A percentile compares a stretch with the other conserved stretches of the same genome.
Conservation (phyloP, 331 rosid species). For the Quercus phellos region DNA sequence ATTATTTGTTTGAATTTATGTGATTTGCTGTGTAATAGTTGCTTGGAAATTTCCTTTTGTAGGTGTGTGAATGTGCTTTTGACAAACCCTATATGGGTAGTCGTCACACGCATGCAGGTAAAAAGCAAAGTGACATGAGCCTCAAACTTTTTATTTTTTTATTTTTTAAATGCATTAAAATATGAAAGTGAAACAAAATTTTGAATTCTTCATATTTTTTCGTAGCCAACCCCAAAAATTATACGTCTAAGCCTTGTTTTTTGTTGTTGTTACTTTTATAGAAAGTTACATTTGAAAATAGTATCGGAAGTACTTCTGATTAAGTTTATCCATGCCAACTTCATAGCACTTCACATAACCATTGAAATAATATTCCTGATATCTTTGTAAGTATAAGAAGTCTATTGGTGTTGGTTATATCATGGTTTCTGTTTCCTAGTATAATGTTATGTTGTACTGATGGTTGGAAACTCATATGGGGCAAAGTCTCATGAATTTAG, state of each 20-base stretch:
- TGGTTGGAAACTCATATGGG: not conserved
- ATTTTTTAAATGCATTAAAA: not conserved
- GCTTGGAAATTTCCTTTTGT: slow-evolving; percentile 23
- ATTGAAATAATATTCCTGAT: not conserved
- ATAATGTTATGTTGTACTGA: not conserved
- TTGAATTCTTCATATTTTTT: not conserved
- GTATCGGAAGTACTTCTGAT: not conserved
- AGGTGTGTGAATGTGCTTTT: slow-evolving; percentile 92
- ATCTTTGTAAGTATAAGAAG: not conserved
- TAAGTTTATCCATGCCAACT: not conserved
- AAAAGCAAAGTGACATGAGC: slow-evolving; percentile 5
- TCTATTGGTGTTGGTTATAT: not conserved
- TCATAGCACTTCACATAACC: not conserved
- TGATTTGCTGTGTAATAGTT: slow-evolving; percentile 10
- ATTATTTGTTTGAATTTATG: not conserved
- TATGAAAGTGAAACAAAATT: not conserved
- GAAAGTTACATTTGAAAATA: not conserved
- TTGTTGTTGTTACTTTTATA: not conserved
- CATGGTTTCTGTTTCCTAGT: not conserved
- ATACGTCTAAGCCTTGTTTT: no score
- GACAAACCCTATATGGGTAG: slow-evolving; percentile 93
- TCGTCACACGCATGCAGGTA: slow-evolving; percentile 96
- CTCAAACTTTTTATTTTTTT: slow-evolving; percentile 13
- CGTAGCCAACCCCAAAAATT: no score
- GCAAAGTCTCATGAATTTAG: not conserved